phyloP scores from a whole-genome alignment of 2,329 filamentous ascomycete genomes.

The Tolypocladium pustulatum region DNA sequence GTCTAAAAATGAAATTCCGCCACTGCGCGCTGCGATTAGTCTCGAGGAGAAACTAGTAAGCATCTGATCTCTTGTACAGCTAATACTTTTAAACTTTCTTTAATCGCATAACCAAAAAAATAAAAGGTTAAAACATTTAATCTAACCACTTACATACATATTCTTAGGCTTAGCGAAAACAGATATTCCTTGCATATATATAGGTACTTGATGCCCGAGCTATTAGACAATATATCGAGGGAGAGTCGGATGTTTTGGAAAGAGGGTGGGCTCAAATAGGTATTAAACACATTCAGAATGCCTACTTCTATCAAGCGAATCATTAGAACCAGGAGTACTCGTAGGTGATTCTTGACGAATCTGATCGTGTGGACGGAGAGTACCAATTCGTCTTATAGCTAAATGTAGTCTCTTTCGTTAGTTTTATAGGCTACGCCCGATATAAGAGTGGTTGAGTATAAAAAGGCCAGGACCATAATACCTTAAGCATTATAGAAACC shows the following conservation, averaged over 20 bases:
- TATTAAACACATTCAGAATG: background rate
- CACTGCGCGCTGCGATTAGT: background rate
- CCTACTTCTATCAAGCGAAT: background rate
- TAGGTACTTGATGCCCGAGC: background rate
- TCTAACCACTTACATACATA: background rate
- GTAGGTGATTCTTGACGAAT: background rate
- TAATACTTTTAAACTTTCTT: background rate
- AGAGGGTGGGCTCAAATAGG: background rate
- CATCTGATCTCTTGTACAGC: background rate
- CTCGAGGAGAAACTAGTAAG: background rate
- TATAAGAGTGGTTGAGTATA: too few species aligned
- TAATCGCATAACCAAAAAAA: background rate
- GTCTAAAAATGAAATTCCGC: background rate
- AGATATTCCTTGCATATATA: background rate
- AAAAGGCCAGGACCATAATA: too few species aligned
- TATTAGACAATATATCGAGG: background rate
- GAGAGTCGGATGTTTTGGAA: background rate
- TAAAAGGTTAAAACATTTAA: background rate
- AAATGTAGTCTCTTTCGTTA: too few species aligned
- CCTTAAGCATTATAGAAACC: too few species aligned
- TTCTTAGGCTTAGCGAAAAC: background rate
- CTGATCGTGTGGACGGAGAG: background rate
- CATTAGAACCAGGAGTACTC: background rate
- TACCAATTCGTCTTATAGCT: background rate
- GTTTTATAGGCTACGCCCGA: too few species aligned